A percentile compares a stretch with the other conserved stretches of the same genome.
These are phyloP conservation scores for Bipolaris victoriae DNA, from an alignment of 2,329 filamentous ascomycete species.

Conservation along the genomic window DNA sequence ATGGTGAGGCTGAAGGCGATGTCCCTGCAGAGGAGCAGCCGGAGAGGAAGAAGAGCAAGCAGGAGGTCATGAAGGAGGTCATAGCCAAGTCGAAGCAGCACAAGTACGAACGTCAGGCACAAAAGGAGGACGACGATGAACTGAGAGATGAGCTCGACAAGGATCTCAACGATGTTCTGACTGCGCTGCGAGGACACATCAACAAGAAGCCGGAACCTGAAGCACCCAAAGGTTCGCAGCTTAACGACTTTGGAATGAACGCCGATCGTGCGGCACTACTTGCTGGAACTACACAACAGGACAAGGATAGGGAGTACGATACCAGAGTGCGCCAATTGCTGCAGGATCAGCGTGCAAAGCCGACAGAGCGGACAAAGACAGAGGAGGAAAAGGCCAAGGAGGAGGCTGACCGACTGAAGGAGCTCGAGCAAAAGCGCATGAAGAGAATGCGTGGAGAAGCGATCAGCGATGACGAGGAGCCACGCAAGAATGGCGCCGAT, in stretches of 20 bases:
- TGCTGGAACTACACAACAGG: constrained; percentile 65
- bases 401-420: constrained; percentile 75
- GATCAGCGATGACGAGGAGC: constrained; percentile 71
- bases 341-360: constrained; percentile 82
- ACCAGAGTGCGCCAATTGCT: constrained; percentile 79
- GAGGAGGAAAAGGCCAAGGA: constrained; percentile 61
- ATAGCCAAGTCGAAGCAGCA: constrained; percentile 96
- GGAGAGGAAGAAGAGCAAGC: constrained; percentile 89
- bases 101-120: constrained; percentile 91
- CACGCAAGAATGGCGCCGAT: constrained; percentile 50
- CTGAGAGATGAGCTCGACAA: constrained; percentile 83
- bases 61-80: constrained; percentile 96
- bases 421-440: constrained; percentile 81
- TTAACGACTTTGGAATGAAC: constrained; percentile 57
- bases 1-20: constrained; percentile 48
- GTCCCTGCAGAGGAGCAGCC: constrained; percentile 62
- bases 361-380: constrained; percentile 84
- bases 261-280: constrained; percentile 68
- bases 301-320: constrained; percentile 88
- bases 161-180: constrained; percentile 77
- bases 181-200: constrained; percentile 68
- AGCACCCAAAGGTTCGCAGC: constrained; percentile 48
- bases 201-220: constrained; percentile 54
- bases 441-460: constrained; percentile 86
- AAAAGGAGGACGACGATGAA: constrained; percentile 92